phyloP scores from a whole-genome alignment of 2,329 filamentous ascomycete species.

The Arthrobotrys sphaeroides region DNA sequence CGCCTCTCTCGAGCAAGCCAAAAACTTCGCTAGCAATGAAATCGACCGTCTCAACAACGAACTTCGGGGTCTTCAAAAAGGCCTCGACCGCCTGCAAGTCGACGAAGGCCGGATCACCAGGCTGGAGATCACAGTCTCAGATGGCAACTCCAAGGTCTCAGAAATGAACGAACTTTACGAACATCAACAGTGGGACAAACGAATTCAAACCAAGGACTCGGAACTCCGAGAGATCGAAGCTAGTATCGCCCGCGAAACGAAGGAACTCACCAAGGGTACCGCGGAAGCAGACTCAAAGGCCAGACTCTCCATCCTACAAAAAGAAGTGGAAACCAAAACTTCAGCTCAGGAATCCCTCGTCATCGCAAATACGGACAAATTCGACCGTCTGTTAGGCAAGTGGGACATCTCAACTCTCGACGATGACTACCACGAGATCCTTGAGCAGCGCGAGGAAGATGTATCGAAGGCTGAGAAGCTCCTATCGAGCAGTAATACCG shows the following conservation, averaged over 20 bases:
- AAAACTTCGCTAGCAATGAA: constrained; percentile 75
- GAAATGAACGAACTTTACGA: constrained; percentile 72
- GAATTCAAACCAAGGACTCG: constrained; percentile 73
- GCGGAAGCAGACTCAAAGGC: constrained; percentile 83
- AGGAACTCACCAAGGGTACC: constrained; percentile 85
- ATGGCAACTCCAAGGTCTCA: constrained; percentile 73
- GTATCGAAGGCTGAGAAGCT: constrained; percentile 54
- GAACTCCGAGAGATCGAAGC: constrained; percentile 76
- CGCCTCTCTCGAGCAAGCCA: constrained; percentile 78
- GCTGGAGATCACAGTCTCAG: constrained; percentile 74
- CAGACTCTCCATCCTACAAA: constrained; percentile 82
- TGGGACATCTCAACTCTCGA: constrained; percentile 80
- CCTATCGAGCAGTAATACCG: constrained; percentile 36
- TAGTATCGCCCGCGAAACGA: constrained; percentile 75
- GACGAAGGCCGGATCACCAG: constrained; percentile 86
- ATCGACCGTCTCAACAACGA: constrained; percentile 75
- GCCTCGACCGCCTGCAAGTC: constrained; percentile 76
- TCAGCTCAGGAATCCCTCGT: constrained; percentile 34
- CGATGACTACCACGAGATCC: constrained; percentile 69
- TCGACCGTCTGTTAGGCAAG: constrained; percentile 71
- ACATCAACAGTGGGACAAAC: constrained; percentile 73
- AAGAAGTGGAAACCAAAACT: constrained; percentile 77
- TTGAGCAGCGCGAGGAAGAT: constrained; percentile 57
- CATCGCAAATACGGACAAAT: constrained; percentile 69
- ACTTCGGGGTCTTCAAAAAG: constrained; percentile 71